phyloP scores from a whole-genome alignment of 768 basidiomycete species.

The Megacollybia marginata region DNA sequence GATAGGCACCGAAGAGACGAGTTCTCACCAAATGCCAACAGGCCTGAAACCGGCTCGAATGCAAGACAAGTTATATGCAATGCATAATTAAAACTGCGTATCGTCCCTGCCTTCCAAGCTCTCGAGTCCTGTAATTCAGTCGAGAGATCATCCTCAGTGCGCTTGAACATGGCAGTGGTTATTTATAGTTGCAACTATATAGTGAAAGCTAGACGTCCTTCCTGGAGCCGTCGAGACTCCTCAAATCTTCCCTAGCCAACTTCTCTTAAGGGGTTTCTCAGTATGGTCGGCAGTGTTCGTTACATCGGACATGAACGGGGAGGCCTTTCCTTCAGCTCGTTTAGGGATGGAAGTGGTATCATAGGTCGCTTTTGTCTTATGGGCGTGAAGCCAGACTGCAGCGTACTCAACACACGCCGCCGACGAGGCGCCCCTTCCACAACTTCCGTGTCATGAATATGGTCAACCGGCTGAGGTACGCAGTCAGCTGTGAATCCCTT shows the following conservation, averaged over 20 bases:
- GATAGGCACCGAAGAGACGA: not conserved
- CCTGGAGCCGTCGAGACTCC: conserved; percentile 26
- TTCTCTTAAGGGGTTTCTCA: conserved; percentile 46
- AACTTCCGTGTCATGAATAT: conserved; percentile 21
- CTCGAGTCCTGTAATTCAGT: conserved; percentile 42
- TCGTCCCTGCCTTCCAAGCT: conserved; percentile 49
- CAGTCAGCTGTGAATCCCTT: conserved; percentile 60
- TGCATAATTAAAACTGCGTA: conserved; percentile 44
- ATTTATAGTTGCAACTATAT: too few species aligned
- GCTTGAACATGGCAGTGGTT: conserved; percentile 34
- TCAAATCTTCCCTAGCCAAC: conserved; percentile 70
- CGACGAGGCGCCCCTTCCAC: conserved; percentile 50
- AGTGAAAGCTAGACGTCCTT: conserved; percentile 3
- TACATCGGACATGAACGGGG: conserved; percentile 45
- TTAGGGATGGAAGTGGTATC: conserved; percentile 38
- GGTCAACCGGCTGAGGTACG: conserved; percentile 15
- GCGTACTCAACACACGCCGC: conserved; percentile 47
- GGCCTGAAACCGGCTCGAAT: conserved; percentile 49
- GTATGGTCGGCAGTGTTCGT: conserved; percentile 53
- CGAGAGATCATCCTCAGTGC: conserved; percentile 28
- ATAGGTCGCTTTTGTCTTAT: conserved; percentile 45
- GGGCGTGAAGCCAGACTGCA: conserved; percentile 69
- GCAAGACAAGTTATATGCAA: conserved; percentile 46
- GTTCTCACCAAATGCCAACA: conserved; percentile 52
- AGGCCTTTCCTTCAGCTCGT: conserved; percentile 26